phyloP scores from a whole-genome alignment of 202 grass and related monocot species.

The Schoenoplectus tabernaemontani region DNA sequence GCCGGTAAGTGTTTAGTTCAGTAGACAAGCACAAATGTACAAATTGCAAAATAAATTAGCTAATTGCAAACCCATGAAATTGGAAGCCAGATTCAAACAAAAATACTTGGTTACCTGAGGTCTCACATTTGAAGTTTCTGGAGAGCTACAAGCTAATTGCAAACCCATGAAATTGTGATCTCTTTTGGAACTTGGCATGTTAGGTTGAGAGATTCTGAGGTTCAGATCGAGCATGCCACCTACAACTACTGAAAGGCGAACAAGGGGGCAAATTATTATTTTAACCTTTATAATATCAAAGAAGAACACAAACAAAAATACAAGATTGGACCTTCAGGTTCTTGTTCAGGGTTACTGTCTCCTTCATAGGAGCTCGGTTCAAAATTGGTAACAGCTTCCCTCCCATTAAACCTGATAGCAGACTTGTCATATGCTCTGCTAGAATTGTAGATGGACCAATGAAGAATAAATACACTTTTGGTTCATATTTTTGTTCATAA shows the following conservation, averaged over 20 bases:
- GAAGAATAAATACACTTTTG: background rate
- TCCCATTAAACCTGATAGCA: slow-evolving; percentile 68
- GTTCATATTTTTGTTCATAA: background rate
- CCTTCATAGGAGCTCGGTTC: slow-evolving; percentile 48
- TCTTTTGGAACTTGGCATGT: slow-evolving; percentile 17
- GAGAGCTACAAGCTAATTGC: slow-evolving; percentile 27
- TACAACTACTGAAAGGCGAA: slow-evolving; percentile 29
- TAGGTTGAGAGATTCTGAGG: slow-evolving; percentile 74
- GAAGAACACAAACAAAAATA: background rate
- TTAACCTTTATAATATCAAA: background rate
- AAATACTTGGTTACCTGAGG: slow-evolving; percentile 30
- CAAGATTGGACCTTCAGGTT: slow-evolving; percentile 39
- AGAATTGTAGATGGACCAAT: background rate
- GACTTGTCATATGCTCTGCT: slow-evolving; percentile 71
- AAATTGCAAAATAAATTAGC: no score
- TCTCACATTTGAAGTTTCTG: slow-evolving; percentile 28
- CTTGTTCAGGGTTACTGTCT: slow-evolving; percentile 33
- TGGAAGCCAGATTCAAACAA: background rate
- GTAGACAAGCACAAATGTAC: background rate
- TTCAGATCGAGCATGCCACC: slow-evolving; percentile 46
- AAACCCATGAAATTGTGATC: slow-evolving; percentile 28
- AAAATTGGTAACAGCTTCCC: slow-evolving; percentile 74
- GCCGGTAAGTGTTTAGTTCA: background rate
- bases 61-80: no score
- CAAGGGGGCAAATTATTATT: background rate